phyloP scores from a whole-genome alignment of 306 rosid species.

The Sechiopsis laciniata region DNA sequence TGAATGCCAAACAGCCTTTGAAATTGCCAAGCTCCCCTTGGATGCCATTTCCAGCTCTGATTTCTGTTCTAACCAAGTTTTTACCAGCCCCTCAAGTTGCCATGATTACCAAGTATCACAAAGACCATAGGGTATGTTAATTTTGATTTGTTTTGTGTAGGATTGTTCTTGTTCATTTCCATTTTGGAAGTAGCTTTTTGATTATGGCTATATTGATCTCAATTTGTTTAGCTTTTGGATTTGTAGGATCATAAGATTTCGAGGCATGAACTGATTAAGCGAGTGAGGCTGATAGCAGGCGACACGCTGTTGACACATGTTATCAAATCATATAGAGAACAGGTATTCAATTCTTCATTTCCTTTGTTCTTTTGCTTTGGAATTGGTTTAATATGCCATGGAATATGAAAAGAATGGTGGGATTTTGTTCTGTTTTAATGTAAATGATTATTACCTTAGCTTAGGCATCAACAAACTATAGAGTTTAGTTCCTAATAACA shows the following conservation, averaged over 20 bases:
- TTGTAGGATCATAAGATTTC: conserved; percentile 55
- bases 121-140: conserved; percentile 45
- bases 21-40: conserved; percentile 71
- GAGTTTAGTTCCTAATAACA: neutral
- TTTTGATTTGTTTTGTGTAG: neutral
- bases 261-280: conserved; percentile 47
- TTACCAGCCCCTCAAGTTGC: conserved; percentile 42
- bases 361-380: conserved; percentile 10
- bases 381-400: conserved; percentile 4
- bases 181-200: neutral
- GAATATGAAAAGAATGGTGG: conserved; percentile 11
- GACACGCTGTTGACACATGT: conserved; percentile 52
- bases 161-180: neutral
- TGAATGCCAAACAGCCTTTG: conserved; percentile 30
- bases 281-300: conserved; percentile 60
- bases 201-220: neutral
- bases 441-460: neutral
- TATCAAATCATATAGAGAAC: conserved; percentile 53
- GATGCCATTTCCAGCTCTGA: conserved; percentile 63
- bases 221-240: conserved; percentile 7
- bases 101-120: conserved; percentile 46
- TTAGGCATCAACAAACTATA: neutral
- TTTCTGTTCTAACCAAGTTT: conserved; percentile 50
- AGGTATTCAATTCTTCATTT: conserved; percentile 32
- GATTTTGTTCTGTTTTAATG: neutral